Evolutionary conservation across 495 filamentous ascomycete genomes (phyloP).

Genomic region (Immersiella caudata): DNA sequence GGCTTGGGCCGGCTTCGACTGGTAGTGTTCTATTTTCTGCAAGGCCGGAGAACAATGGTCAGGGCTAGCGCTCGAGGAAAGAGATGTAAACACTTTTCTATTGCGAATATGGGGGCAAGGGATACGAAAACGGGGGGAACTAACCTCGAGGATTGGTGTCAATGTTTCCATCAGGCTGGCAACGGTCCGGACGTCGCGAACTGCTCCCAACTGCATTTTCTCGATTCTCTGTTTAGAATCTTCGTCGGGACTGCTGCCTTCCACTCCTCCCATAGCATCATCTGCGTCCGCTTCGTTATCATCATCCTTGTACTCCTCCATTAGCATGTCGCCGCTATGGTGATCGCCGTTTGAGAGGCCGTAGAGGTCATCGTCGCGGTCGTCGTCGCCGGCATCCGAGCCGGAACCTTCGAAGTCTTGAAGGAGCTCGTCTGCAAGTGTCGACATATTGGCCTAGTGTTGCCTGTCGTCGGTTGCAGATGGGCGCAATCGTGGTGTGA

Average conservation of each 20-base stretch:
- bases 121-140: conserved; percentile 37
- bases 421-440: conserved; percentile 77
- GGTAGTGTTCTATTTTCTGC: conserved; percentile 77
- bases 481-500: conserved; percentile 3
- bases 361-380: conserved; percentile 50
- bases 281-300: conserved; percentile 48
- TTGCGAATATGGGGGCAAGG: conserved; percentile 4
- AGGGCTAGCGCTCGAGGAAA: conserved; percentile 56
- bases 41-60: conserved; percentile 55
- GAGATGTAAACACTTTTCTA: conserved; percentile 51
- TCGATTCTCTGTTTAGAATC: conserved; percentile 73
- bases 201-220: conserved; percentile 72
- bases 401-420: conserved; percentile 86
- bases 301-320: conserved; percentile 38
- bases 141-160: conserved; percentile 76
- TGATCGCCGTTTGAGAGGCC: conserved; percentile 22
- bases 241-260: conserved; percentile 52
- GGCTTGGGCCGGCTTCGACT: conserved; percentile 67
- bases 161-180: conserved; percentile 75
- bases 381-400: conserved; percentile 60
- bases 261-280: conserved; percentile 57
- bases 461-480: conserved; percentile 1
- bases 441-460: conserved; percentile 61
- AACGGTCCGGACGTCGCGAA: conserved; percentile 75
- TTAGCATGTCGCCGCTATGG: conserved; percentile 33